A percentile compares a stretch with the other conserved stretches of the same genome.
Evolutionary conservation across 2,329 filamentous ascomycete species (phyloP).

Genomic region (Fusarium agapanthi): DNA sequence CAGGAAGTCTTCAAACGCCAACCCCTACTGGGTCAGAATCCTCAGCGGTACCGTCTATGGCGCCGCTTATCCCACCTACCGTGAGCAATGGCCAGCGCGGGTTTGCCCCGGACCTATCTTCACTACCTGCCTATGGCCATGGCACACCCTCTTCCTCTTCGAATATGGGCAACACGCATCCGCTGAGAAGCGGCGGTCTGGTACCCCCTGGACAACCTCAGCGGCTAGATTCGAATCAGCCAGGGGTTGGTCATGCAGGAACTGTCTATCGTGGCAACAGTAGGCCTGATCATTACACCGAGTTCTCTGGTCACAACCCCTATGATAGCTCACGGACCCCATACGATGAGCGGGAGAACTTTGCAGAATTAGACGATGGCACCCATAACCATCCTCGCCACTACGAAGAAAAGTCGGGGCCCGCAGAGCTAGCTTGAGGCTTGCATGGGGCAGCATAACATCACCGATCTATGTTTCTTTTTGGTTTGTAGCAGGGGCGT

Average conservation of each 20-base stretch:
- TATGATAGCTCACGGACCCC: slow-evolving; percentile 14
- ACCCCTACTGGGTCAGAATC: slow-evolving; percentile 23
- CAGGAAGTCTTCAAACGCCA: slow-evolving; percentile 20
- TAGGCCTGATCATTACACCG: slow-evolving; percentile 32
- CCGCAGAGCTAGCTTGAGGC: slow-evolving; percentile 11
- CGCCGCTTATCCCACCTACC: slow-evolving; percentile 26
- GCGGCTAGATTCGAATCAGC: slow-evolving; percentile 1
- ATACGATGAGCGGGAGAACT: slow-evolving; percentile 7
- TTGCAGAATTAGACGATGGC: slow-evolving; percentile 15
- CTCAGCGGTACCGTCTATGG: slow-evolving; percentile 18
- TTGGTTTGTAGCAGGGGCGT: slow-evolving; percentile 14
- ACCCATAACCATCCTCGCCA: slow-evolving; percentile 12
- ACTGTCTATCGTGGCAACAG: slow-evolving; percentile 33
- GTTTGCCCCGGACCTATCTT: slow-evolving; percentile 6
- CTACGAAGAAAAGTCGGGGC: slow-evolving; percentile 5
- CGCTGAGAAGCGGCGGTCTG: slow-evolving; percentile 5
- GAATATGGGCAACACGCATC: slow-evolving; percentile 10
- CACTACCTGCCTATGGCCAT: slow-evolving; percentile 9
- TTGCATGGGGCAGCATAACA: neutral
- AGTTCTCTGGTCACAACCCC: slow-evolving; percentile 30
- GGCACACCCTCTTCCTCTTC: slow-evolving; percentile 20
- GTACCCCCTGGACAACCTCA: slow-evolving; percentile 1
- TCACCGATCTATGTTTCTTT: neutral
- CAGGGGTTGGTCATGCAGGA: slow-evolving; percentile 23
- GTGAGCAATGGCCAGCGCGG: slow-evolving; percentile 10